Evolutionary conservation across 345 rosid species (phyloP).

Genomic region (Bruguiera gymnorhiza): DNA sequence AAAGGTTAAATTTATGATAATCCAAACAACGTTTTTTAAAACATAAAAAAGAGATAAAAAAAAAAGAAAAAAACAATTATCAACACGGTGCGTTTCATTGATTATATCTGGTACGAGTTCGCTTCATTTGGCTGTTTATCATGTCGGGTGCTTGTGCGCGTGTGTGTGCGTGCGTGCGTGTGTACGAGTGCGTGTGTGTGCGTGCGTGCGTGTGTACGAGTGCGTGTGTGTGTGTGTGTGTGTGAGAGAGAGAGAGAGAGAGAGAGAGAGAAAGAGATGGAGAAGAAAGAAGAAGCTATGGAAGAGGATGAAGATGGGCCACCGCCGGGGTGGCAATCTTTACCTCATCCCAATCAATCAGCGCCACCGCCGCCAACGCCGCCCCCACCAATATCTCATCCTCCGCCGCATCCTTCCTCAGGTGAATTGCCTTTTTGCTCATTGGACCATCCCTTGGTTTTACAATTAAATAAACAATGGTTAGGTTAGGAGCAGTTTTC

Average conservation of each 20-base stretch:
- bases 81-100: too few relatives aligned
- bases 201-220: too few relatives aligned
- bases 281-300: conserved; percentile 10
- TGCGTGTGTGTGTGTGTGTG: too few relatives aligned
- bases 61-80: too few relatives aligned
- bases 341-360: not conserved
- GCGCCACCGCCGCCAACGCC: conserved; percentile 9
- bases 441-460: not conserved
- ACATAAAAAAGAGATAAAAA: too few relatives aligned
- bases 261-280: conserved; percentile 1
- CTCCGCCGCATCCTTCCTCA: conserved; percentile 1
- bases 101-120: too few relatives aligned
- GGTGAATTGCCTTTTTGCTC: not conserved
- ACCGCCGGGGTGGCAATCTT: conserved; percentile 35
- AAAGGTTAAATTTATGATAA: too few relatives aligned
- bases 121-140: too few relatives aligned
- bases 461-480: not conserved
- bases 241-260: not conserved
- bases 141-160: too few relatives aligned
- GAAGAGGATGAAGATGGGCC: conserved; percentile 28
- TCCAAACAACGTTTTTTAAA: too few relatives aligned
- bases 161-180: too few relatives aligned
- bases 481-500: not conserved
- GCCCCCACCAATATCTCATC: conserved; percentile 16
- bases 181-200: too few relatives aligned